Evolutionary conservation across 768 basidiomycete species (phyloP), one percentile per base, ranked within the genome.

Genomic region (Hygrocybe coccinea): DNA sequence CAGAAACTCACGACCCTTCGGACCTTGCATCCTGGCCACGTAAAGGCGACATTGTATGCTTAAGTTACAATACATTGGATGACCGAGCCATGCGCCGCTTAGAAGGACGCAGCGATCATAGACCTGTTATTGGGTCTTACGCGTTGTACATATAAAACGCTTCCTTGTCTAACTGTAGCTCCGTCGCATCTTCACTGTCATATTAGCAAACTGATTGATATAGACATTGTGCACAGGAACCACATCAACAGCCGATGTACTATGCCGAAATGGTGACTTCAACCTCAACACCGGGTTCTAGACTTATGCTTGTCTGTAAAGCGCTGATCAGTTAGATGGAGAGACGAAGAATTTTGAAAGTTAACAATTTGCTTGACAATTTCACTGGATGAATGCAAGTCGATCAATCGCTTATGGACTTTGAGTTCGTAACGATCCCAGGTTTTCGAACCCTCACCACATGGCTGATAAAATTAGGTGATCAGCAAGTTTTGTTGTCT

Each of bases 381-480:
- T 78, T 98, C 97, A 71, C 91, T 91, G 60, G 95, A 95, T 50
- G 97, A 95, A 81, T 95, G 92, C 64, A 99, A 80, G 80, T 99
- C 97, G 68, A 99, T 98, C 72, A 99, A 82, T 68, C 97, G 91
- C 80, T 99, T 99, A 87, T 99, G 95, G 59, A 99, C 81, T 81
- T 95, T 95, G 78, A 99, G 87, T 78, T 99, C 95, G 77, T 94
- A 98, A 67, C 91, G 86, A 77, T 99, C 97, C 97, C 97, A 99
- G 70, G 97, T 99, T 87, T 99, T 99, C 65, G 97, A 97, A 81
- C 97, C 97, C 77, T 98, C 97, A 91, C 97, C 97, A 70, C 97
- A 98, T 75, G 97, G 91, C 91, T 97, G 65, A 24, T 51, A 7
- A 17, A 8, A 57, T 25, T 47, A n/a, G 36, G 48, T 41, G 36